These are phyloP conservation scores for Naegleria gruberi DNA, from an alignment of 208 protist genomes.

Conservation along the genomic window DNA sequence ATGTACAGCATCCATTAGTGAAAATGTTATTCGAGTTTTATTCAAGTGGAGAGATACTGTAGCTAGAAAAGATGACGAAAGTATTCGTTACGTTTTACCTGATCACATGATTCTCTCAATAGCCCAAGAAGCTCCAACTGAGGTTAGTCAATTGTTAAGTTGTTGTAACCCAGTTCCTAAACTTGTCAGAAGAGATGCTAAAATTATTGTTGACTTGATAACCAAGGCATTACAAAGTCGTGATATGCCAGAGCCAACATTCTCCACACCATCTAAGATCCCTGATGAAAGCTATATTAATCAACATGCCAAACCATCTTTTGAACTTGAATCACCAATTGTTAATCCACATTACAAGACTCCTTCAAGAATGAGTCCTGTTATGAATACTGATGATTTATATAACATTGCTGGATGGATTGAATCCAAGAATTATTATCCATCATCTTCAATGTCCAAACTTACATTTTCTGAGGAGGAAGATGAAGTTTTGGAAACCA, in stretches of 20 bases:
- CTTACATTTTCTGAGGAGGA: neutral
- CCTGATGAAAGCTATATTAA: neutral
- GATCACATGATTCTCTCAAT: constrained; percentile 49
- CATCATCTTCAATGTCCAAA: neutral
- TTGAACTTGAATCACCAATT: neutral
- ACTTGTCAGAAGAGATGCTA: constrained; percentile 29
- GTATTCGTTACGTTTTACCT: constrained; percentile 51
- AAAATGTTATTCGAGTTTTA: constrained; percentile 42
- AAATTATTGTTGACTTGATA: constrained; percentile 26
- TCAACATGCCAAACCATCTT: neutral
- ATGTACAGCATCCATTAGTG: neutral
- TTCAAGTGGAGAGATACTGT: constrained; percentile 62
- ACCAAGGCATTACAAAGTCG: neutral
- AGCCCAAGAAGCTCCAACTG: constrained; percentile 40
- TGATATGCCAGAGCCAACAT: neutral
- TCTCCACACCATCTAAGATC: neutral
- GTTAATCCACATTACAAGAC: neutral
- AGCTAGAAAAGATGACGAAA: constrained; percentile 63
- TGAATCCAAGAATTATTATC: neutral
- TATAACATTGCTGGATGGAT: constrained; percentile 15
- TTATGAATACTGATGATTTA: constrained; percentile 16
- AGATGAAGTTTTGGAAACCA: neutral
- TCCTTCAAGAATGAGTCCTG: neutral
- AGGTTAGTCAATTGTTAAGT: constrained; percentile 23
- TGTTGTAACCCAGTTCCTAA: constrained; percentile 44